Percentiles rank a stretch among this genome's conserved stretches.
Evolutionary conservation across 2,329 filamentous ascomycete genomes (phyloP).

Genomic region (Cadophora sp.): DNA sequence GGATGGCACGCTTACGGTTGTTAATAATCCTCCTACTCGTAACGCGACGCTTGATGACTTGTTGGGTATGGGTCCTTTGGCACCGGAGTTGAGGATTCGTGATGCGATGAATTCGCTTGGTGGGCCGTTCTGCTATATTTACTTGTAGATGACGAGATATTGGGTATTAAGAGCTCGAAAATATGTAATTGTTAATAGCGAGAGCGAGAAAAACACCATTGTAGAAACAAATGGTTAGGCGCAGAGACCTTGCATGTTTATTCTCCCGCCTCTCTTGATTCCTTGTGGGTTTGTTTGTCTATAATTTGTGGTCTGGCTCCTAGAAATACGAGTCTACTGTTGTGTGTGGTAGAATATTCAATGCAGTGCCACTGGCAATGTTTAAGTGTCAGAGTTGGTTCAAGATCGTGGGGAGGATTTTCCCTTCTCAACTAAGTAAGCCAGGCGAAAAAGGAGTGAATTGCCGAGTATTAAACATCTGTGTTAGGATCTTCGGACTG

Average conservation of each 20-base stretch:
- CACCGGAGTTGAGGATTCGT: conserved; percentile 11
- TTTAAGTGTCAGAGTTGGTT: no score
- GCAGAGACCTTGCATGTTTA: no score
- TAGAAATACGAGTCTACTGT: no score
- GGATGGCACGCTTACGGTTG: conserved; percentile 51
- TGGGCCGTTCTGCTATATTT: conserved; percentile 27
- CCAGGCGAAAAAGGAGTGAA: background rate
- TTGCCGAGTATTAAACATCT: background rate
- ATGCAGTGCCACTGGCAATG: no score
- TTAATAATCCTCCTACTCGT: conserved; percentile 50
- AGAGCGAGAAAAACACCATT: no score
- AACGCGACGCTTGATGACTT: conserved; percentile 48
- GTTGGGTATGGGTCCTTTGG: conserved; percentile 14
- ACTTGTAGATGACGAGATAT: conserved; percentile 21
- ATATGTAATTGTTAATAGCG: background rate
- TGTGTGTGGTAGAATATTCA: no score
- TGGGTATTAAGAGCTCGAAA: background rate
- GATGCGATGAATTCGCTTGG: conserved; percentile 24
- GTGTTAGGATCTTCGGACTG: background rate
- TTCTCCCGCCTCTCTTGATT: no score
- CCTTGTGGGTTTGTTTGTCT: no score
- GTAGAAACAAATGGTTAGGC: no score
- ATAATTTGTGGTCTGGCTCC: no score
- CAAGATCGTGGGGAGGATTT: no score
- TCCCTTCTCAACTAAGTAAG: background rate